Conservation (phyloP, 106 monocot genomes). For the Triglochin maritima region DNA sequence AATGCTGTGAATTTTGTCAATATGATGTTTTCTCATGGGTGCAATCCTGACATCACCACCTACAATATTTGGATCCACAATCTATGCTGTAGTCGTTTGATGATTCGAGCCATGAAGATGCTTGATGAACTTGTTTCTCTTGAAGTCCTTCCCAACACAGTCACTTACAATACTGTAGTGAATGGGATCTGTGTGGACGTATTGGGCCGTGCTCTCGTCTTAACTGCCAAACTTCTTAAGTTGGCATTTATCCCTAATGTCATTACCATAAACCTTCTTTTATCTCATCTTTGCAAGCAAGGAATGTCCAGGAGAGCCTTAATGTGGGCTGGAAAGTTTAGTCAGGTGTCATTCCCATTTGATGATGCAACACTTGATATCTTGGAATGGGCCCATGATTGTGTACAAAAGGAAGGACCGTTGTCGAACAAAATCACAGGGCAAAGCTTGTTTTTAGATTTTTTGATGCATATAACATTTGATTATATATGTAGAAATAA, state of each 20-base stretch:
- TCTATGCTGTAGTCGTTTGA: constrained; percentile 41
- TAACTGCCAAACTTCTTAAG: constrained; percentile 68
- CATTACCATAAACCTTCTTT: constrained; percentile 67
- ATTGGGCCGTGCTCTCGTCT: constrained; percentile 54
- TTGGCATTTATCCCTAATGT: constrained; percentile 63
- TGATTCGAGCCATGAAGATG: constrained; percentile 42
- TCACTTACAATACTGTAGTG: constrained; percentile 82
- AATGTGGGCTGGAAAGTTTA: constrained; percentile 65
- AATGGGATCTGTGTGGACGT: constrained; percentile 66
- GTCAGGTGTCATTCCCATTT: constrained; percentile 40
- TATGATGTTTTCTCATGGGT: constrained; percentile 47
- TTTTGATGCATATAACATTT: constrained; percentile 51
- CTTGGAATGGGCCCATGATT: constrained; percentile 39
- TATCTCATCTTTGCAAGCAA: constrained; percentile 81
- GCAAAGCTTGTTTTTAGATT: constrained; percentile 49
- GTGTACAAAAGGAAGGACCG: constrained; percentile 11
- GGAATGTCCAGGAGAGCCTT: constrained; percentile 49
- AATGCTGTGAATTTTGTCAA: constrained; percentile 33
- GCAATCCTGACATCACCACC: constrained; percentile 73
- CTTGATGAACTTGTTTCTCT: constrained; percentile 44
- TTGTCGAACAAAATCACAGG: constrained; percentile 7
- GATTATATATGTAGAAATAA: constrained; percentile 6
- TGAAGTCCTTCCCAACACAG: constrained; percentile 54
- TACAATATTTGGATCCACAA: constrained; percentile 86
- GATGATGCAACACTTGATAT: constrained; percentile 58